These are phyloP conservation scores for Sonneratia caseolaris DNA, from an alignment of 345 rosid species.

Conservation along the genomic window DNA sequence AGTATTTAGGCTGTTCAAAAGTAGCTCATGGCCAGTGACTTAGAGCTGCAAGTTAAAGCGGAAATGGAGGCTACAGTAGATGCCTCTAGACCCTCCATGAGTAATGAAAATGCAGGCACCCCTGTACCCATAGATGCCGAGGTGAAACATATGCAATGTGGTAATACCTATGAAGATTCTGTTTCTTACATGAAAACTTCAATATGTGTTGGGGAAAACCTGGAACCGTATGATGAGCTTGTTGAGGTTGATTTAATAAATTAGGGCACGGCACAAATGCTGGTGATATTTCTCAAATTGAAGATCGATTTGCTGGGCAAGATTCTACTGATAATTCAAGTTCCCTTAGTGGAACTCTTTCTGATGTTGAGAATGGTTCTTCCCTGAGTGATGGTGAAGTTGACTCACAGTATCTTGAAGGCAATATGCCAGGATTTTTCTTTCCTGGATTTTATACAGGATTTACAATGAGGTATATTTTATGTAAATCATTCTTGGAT, in stretches of 20 bases:
- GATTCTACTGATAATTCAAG: slow-evolving; percentile 61
- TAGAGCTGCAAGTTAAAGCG: background rate
- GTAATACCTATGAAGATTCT: slow-evolving; percentile 32
- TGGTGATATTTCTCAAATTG: slow-evolving; percentile 9
- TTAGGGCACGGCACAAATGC: slow-evolving; percentile 17
- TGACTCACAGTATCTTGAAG: slow-evolving; percentile 35
- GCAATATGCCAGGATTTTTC: slow-evolving; percentile 13
- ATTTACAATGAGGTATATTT: slow-evolving; percentile 34
- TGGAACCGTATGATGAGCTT: slow-evolving; percentile 13
- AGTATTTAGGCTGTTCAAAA: background rate
- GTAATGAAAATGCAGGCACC: background rate
- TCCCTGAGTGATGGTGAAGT: slow-evolving; percentile 53
- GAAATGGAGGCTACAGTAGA: background rate
- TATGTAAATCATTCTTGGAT: background rate
- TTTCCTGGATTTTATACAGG: slow-evolving; percentile 20
- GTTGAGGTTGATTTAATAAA: slow-evolving; percentile 41
- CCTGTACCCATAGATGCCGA: slow-evolving; percentile 11
- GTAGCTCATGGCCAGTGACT: background rate
- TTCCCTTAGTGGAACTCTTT: slow-evolving; percentile 56
- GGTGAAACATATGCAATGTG: slow-evolving; percentile 25
- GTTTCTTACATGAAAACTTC: slow-evolving; percentile 16
- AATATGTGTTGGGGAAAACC: slow-evolving; percentile 12
- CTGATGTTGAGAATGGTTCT: slow-evolving; percentile 30
- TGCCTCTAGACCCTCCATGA: background rate
- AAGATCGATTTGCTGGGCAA: slow-evolving; percentile 18